Conservation (phyloP, 768 basidiomycete species). For the Clitopilus hobsonii region DNA sequence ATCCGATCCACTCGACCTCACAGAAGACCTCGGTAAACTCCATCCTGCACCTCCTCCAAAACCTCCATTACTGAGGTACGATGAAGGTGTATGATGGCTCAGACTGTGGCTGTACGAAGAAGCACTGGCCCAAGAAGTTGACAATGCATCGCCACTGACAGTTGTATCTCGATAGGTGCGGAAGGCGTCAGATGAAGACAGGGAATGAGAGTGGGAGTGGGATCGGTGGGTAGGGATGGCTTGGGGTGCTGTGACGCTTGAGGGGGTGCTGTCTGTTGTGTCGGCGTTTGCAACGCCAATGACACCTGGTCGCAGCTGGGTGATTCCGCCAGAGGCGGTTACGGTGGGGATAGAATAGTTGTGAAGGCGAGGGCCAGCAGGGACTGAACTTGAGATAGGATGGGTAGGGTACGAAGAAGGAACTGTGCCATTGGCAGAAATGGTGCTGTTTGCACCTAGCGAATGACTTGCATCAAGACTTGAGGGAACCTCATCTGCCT, state of each 20-base stretch:
- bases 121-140: not conserved
- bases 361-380: constrained; percentile 57
- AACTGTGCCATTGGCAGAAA: constrained; percentile 10
- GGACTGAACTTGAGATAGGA: constrained; percentile 51
- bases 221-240: constrained; percentile 28
- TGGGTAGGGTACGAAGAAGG: constrained; percentile 8
- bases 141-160: not conserved
- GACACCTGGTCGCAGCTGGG: constrained; percentile 59
- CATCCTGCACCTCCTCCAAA: constrained; percentile 29
- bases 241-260: constrained; percentile 19
- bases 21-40: constrained; percentile 52
- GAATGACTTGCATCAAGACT: constrained; percentile 7
- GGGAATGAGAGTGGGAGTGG: too few relatives aligned
- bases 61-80: constrained; percentile 23
- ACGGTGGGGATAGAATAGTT: constrained; percentile 52
- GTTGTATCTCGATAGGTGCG: not conserved
- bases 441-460: constrained; percentile 3
- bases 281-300: constrained; percentile 27
- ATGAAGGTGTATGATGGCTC: constrained; percentile 8
- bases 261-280: constrained; percentile 3
- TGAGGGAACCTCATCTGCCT: constrained; percentile 26
- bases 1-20: constrained; percentile 40
- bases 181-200: not conserved
- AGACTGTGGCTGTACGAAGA: not conserved
- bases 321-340: constrained; percentile 34